Base-by-base conservation (phyloP, 345 rosid species). In the Linum usitatissimum region DNA sequence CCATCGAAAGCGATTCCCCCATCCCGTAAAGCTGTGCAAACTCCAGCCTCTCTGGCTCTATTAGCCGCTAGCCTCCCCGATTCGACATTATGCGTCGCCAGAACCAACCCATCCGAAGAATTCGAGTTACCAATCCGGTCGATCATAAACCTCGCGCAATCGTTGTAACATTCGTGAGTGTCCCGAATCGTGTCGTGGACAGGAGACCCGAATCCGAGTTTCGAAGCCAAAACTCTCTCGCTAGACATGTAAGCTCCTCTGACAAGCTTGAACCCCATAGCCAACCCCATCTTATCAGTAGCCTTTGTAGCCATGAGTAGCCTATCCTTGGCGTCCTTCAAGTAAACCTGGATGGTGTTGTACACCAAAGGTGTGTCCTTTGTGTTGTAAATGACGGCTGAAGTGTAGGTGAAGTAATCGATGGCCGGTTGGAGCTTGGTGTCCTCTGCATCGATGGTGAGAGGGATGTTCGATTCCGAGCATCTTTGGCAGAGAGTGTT, bases 11-110 rank as follows among this genome's bases (percentile, higher is more conserved):
- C 4, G 90, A 83, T 19, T 92, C 96, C 0, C 95, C 77, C 97
- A 92, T 92, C 23, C 98, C 98, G 15, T 87, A 85, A 1, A 92
- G 72, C 73, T 92, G 98, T 4, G 96, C 98, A 66, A 92, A 92
- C 67, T 81, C 96, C 4, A 92, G 79, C 65, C 67, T 84, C 90
- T n/a, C 69, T 60, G 0, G 97, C 97, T 30, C 76, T 87, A 6
- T 38, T 67, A 0, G 80, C 88, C 0, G 88, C 98, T 71, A 89
- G 55, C 75, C 81, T 65, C 75, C 95, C 97, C 14, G 98, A 92
- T 59, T 87, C 91, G 5, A 86, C 74, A 57, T 92, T 92, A 23
- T 92, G 99, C n/a, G 96, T 89, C 9, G 99, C 99, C 6, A 92
- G 83, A 65, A 92, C 76, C n/a, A 83, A 82, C 0, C 79, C 91